Percentiles rank a stretch among this genome's conserved stretches.
These are phyloP conservation scores for Tulasnella sp. DNA, from an alignment of 768 basidiomycete species.

Conservation along the genomic window DNA sequence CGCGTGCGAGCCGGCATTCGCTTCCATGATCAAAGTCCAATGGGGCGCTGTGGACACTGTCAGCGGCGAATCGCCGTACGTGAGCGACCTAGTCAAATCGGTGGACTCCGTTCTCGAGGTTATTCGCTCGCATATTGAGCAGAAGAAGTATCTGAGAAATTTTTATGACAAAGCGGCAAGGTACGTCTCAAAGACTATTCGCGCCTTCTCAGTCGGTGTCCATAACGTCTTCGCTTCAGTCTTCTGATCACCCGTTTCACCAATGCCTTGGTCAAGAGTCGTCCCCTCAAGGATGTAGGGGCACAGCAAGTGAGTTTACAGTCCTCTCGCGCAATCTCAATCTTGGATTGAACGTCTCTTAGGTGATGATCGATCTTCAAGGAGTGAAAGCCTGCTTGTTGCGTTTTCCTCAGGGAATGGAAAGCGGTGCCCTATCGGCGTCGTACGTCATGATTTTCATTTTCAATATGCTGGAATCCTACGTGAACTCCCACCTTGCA, in stretches of 20 bases:
- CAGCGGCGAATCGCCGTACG: slow-evolving; percentile 73
- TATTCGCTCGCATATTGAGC: slow-evolving; percentile 74
- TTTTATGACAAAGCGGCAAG: slow-evolving; percentile 88
- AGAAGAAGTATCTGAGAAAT: slow-evolving; percentile 90
- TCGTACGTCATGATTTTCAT: slow-evolving; percentile 11
- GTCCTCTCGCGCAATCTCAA: slow-evolving; percentile 11
- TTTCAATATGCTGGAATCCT: background rate
- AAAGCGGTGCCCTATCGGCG: slow-evolving; percentile 7
- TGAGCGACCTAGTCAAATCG: slow-evolving; percentile 60
- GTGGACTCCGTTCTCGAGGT: slow-evolving; percentile 66
- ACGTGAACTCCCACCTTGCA: slow-evolving; percentile 12
- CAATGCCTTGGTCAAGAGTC: slow-evolving; percentile 75
- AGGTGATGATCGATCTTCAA: slow-evolving; percentile 88
- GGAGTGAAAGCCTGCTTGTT: slow-evolving; percentile 70
- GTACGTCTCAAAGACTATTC: slow-evolving; percentile 31
- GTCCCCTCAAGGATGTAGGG: slow-evolving; percentile 84
- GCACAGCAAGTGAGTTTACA: slow-evolving; percentile 71
- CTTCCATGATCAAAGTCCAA: slow-evolving; percentile 59
- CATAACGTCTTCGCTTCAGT: slow-evolving; percentile 31
- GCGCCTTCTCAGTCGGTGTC: background rate
- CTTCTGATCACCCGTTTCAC: slow-evolving; percentile 81
- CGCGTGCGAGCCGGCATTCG: slow-evolving; percentile 69
- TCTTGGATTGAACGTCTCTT: background rate
- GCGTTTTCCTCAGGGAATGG: slow-evolving; percentile 46
- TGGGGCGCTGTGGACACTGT: slow-evolving; percentile 79